Conservation (phyloP, 2,329 filamentous ascomycete genomes). For the Zopfia rhizophila region DNA sequence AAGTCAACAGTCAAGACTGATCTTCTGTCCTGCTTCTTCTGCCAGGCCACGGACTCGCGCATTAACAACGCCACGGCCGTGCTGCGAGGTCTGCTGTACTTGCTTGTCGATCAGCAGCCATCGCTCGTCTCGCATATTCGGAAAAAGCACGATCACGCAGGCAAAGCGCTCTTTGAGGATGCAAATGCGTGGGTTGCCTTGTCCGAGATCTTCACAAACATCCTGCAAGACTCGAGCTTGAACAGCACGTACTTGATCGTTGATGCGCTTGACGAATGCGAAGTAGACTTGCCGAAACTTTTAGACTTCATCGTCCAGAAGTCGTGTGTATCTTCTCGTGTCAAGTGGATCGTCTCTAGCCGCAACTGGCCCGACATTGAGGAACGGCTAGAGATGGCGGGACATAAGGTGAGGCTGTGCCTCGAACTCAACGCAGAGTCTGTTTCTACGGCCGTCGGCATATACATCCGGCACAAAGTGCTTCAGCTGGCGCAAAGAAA, state of each 20-base stretch:
- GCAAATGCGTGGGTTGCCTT: conserved; percentile 52
- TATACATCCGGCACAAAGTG: conserved; percentile 52
- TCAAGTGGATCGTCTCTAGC: conserved; percentile 44
- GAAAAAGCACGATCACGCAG: conserved; percentile 46
- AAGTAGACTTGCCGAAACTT: conserved; percentile 7
- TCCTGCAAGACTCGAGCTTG: conserved; percentile 48
- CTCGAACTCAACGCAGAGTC: conserved; percentile 47
- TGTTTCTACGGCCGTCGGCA: conserved; percentile 44
- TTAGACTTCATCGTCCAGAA: conserved; percentile 5
- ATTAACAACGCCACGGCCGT: conserved; percentile 54
- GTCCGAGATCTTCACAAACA: conserved; percentile 48
- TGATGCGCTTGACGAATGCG: conserved; percentile 13
- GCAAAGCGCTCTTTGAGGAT: conserved; percentile 52
- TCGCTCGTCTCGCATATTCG: conserved; percentile 47
- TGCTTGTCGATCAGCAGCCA: conserved; percentile 47
- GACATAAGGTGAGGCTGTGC: conserved; percentile 33
- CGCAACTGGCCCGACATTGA: conserved; percentile 54
- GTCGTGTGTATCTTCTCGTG: conserved; percentile 38
- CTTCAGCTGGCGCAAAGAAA: conserved; percentile 33
- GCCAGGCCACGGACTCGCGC: conserved; percentile 49
- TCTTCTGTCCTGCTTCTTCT: conserved; percentile 54
- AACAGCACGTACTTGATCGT: conserved; percentile 6
- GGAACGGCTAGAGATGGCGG: conserved; percentile 29
- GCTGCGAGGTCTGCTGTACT: conserved; percentile 43
- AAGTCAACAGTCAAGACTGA: conserved; percentile 15